These are phyloP conservation scores for Candida takata DNA, from an alignment of 805 yeast species.

Conservation along the genomic window DNA sequence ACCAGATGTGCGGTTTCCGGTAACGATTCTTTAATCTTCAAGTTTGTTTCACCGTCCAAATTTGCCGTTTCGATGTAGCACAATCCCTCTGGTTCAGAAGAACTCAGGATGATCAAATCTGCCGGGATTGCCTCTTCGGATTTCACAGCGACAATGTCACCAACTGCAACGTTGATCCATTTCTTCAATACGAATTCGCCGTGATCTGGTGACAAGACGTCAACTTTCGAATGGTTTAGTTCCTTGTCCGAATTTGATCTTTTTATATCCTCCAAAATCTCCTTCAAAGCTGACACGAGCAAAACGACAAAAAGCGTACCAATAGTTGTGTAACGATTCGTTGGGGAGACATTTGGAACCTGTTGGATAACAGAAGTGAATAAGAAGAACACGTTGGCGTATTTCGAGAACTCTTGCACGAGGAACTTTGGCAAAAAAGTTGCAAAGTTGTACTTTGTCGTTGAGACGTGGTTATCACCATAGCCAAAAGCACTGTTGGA, in stretches of 20 bases:
- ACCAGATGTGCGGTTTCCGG: slow-evolving; percentile 70
- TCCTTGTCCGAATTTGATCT: slow-evolving; percentile 86
- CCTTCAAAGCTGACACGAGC: slow-evolving; percentile 87
- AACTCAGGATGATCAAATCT: slow-evolving; percentile 73
- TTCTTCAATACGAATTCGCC: slow-evolving; percentile 60
- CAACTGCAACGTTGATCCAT: slow-evolving; percentile 88
- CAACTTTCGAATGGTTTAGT: slow-evolving; percentile 69
- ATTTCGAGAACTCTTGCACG: slow-evolving; percentile 94
- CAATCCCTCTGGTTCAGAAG: slow-evolving; percentile 97
- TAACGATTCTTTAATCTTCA: slow-evolving; percentile 86
- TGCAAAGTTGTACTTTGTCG: slow-evolving; percentile 90
- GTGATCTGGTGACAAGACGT: slow-evolving; percentile 45
- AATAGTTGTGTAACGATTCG: slow-evolving; percentile 91
- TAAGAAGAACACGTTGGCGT: slow-evolving; percentile 89
- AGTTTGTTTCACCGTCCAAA: slow-evolving; percentile 94
- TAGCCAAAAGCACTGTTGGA: slow-evolving; percentile 52
- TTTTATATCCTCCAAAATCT: slow-evolving; percentile 82
- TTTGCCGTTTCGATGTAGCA: slow-evolving; percentile 98
- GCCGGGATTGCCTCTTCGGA: slow-evolving; percentile 94
- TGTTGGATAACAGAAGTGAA: slow-evolving; percentile 93
- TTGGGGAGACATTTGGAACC: slow-evolving; percentile 94
- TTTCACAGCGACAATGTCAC: slow-evolving; percentile 79
- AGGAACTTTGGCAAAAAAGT: slow-evolving; percentile 92
- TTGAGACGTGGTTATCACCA: slow-evolving; percentile 80
- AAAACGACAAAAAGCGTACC: slow-evolving; percentile 84